Evolutionary conservation across 2,329 filamentous ascomycete genomes (phyloP).

Genomic region (Tolypocladium nubicola): DNA sequence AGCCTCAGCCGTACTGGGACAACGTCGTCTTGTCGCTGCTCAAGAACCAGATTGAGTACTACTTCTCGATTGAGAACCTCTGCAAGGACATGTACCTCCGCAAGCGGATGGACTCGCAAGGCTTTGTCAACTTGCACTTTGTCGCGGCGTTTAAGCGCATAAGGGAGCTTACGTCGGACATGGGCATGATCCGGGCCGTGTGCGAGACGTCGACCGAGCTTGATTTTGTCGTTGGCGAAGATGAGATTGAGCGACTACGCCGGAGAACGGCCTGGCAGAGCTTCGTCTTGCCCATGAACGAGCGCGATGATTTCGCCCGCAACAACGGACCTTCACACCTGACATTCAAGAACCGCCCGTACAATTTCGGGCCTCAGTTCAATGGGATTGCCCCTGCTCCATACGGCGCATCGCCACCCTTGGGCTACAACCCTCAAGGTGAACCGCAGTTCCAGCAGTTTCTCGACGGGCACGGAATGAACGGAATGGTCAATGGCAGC

Average conservation of each 20-base stretch:
- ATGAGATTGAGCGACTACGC: slow-evolving; percentile 70
- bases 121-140: slow-evolving; percentile 72
- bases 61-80: slow-evolving; percentile 92
- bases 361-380: slow-evolving; percentile 17
- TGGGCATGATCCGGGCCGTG: slow-evolving; percentile 63
- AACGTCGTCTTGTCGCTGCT: slow-evolving; percentile 35
- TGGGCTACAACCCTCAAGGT: slow-evolving; percentile 16
- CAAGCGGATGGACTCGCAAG: slow-evolving; percentile 88
- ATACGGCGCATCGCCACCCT: slow-evolving; percentile 18
- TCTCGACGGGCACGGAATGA: slow-evolving; percentile 26
- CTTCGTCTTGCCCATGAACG: slow-evolving; percentile 63
- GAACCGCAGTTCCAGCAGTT: slow-evolving; percentile 18
- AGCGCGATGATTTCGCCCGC: slow-evolving; percentile 63
- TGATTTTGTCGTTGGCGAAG: slow-evolving; percentile 64
- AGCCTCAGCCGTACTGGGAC: slow-evolving; percentile 37
- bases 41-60: slow-evolving; percentile 65
- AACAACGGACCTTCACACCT: slow-evolving; percentile 51
- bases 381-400: slow-evolving; percentile 19
- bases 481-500: slow-evolving; percentile 15
- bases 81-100: slow-evolving; percentile 87
- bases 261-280: slow-evolving; percentile 66
- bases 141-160: slow-evolving; percentile 79
- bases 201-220: slow-evolving; percentile 62
- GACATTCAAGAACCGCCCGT: slow-evolving; percentile 23
- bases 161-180: slow-evolving; percentile 38